Percentiles rank a stretch among this genome's conserved stretches.
Evolutionary conservation across 139 green algal genomes (phyloP).

Genomic region (Coelastrella sp.): DNA sequence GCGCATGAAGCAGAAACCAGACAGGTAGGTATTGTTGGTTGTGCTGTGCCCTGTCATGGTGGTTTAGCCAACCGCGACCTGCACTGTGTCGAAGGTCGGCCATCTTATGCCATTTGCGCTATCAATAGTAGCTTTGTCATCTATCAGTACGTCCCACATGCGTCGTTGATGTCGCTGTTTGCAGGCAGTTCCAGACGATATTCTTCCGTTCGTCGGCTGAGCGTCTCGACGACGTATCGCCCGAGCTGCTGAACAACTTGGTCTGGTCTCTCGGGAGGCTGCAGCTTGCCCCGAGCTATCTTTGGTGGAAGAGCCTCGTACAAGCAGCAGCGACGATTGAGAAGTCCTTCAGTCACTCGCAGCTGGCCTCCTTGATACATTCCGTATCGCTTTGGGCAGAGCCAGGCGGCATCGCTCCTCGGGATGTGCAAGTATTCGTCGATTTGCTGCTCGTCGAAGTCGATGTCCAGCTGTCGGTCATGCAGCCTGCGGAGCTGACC

Average conservation of each 20-base stretch:
- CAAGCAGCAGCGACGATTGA: slow-evolving; percentile 5
- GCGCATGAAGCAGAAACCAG: slow-evolving; percentile 16
- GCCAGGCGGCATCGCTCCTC: slow-evolving; percentile 10
- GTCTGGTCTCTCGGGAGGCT: slow-evolving; percentile 11
- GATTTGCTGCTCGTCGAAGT: slow-evolving; percentile 14
- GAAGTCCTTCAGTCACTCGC: slow-evolving; percentile 17
- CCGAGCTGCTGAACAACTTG: slow-evolving; percentile 12
- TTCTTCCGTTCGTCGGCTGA: slow-evolving; percentile 23
- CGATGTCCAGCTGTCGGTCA: background rate
- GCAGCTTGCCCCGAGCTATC: slow-evolving; percentile 24
- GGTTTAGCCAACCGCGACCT: no score
- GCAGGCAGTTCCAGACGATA: background rate
- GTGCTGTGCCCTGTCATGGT: background rate
- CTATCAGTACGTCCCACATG: no score
- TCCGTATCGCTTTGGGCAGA: slow-evolving; percentile 16
- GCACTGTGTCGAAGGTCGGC: no score
- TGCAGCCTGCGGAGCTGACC: slow-evolving; percentile 37
- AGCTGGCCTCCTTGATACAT: slow-evolving; percentile 29
- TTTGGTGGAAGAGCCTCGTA: slow-evolving; percentile 26
- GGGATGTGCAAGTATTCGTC: background rate
- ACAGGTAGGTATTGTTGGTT: background rate
- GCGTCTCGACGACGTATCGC: slow-evolving; percentile 37
- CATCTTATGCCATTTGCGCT: no score
- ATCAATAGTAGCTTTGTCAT: no score
- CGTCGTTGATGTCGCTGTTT: background rate